Conservation (phyloP, 2,329 filamentous ascomycete genomes). For the Orbilia oligospora region DNA sequence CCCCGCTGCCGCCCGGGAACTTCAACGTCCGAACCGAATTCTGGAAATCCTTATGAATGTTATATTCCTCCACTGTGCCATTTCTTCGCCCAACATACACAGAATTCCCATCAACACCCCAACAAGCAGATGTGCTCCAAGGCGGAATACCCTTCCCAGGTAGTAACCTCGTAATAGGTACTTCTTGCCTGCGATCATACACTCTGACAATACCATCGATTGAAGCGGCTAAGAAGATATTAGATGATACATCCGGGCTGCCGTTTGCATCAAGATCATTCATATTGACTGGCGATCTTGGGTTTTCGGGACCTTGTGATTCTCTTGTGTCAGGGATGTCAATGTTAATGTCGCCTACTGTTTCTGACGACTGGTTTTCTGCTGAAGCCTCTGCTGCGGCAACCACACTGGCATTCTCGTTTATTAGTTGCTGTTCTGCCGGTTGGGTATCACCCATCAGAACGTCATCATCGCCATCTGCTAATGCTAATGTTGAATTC, state of each 20-base stretch:
- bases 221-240: slow-evolving; percentile 89
- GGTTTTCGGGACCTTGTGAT: slow-evolving; percentile 61
- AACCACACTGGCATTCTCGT: slow-evolving; percentile 50
- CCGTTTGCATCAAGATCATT: slow-evolving; percentile 69
- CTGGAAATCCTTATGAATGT: slow-evolving; percentile 83
- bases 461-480: slow-evolving; percentile 67
- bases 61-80: slow-evolving; percentile 93
- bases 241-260: slow-evolving; percentile 72
- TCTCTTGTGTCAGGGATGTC: slow-evolving; percentile 64
- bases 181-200: slow-evolving; percentile 86
- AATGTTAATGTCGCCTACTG: slow-evolving; percentile 68
- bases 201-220: slow-evolving; percentile 91
- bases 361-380: slow-evolving; percentile 64
- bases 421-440: slow-evolving; percentile 57
- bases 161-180: slow-evolving; percentile 83
- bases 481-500: slow-evolving; percentile 63
- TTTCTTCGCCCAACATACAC: slow-evolving; percentile 94
- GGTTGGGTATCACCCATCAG: slow-evolving; percentile 55
- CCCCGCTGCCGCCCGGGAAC: slow-evolving; percentile 89
- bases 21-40: slow-evolving; percentile 83
- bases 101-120: slow-evolving; percentile 94
- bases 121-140: slow-evolving; percentile 98
- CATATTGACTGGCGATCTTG: slow-evolving; percentile 65
- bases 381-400: slow-evolving; percentile 44
- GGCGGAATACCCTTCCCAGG: slow-evolving; percentile 84